Evolutionary conservation across 1,284 basidiomycete species (phyloP).

Genomic region (Fomitopsis palustris): DNA sequence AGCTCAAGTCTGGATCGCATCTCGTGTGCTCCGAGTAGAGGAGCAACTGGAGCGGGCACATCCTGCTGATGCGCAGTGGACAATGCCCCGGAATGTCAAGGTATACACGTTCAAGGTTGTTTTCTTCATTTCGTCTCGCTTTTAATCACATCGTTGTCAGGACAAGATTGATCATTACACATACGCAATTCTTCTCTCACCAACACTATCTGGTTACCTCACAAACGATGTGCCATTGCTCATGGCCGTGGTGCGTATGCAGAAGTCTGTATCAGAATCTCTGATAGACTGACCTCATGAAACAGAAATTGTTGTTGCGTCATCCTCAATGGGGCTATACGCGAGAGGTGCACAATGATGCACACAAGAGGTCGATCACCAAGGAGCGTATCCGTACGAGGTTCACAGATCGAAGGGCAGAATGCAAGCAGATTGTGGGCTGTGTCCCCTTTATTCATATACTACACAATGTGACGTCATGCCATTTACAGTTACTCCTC

Average conservation of each 20-base stretch:
- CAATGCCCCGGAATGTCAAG: background rate
- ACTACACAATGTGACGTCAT: too few relatives aligned
- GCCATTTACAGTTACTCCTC: too few relatives aligned
- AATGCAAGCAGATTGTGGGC: background rate
- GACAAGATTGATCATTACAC: conserved; percentile 3
- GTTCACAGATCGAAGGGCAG: conserved; percentile 1
- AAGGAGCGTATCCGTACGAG: background rate
- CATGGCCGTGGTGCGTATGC: too few relatives aligned
- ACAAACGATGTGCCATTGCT: too few relatives aligned
- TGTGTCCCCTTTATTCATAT: too few relatives aligned
- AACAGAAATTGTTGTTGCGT: background rate
- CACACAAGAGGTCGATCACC: background rate
- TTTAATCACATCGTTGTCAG: background rate
- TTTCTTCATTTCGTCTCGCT: background rate
- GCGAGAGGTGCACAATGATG: background rate
- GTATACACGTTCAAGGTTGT: background rate
- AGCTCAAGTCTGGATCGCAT: background rate
- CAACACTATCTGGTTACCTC: too few relatives aligned
- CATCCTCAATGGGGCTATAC: background rate
- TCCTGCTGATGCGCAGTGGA: background rate
- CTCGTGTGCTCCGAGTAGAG: background rate
- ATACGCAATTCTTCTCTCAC: too few relatives aligned
- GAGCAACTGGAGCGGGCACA: background rate
- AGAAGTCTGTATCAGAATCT: too few relatives aligned
- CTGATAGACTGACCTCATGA: background rate